phyloP scores from a whole-genome alignment of 140 eudicot species.

The Erigeron philadelphicus region DNA sequence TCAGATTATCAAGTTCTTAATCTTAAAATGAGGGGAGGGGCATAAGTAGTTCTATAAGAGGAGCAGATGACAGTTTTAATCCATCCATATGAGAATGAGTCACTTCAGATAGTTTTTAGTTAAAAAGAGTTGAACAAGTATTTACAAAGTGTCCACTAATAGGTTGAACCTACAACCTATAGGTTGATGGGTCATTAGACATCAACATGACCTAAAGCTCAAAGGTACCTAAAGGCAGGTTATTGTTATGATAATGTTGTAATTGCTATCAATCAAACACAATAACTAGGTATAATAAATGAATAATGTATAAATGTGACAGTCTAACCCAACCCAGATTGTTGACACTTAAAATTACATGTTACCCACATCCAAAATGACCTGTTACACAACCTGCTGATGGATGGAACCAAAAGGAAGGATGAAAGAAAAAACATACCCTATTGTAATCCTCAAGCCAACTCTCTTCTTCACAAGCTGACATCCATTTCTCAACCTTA shows the following conservation, averaged over 20 bases:
- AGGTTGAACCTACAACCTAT: too few species aligned
- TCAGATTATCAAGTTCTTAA: too few species aligned
- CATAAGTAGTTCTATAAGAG: too few species aligned
- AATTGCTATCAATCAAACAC: background rate
- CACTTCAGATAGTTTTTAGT: too few species aligned
- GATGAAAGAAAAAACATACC: slow-evolving; percentile 27
- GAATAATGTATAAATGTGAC: background rate
- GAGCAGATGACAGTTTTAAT: too few species aligned
- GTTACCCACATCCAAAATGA: background rate
- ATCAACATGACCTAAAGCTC: too few species aligned
- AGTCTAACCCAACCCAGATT: background rate
- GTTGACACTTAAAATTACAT: background rate
- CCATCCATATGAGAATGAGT: too few species aligned
- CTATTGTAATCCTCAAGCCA: slow-evolving; percentile 89
- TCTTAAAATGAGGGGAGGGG: too few species aligned
- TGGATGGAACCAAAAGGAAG: background rate
- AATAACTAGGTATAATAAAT: background rate
- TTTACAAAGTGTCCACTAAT: too few species aligned
- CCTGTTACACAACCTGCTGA: background rate
- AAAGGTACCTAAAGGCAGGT: too few species aligned
- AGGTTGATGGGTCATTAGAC: too few species aligned
- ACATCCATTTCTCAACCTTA: slow-evolving; percentile 81
- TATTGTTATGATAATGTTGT: background rate
- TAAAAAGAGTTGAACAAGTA: too few species aligned
- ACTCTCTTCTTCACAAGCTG: slow-evolving; percentile 67